Evolutionary conservation across 2,329 filamentous ascomycete species (phyloP).

Genomic region (Xylaria sp.): DNA sequence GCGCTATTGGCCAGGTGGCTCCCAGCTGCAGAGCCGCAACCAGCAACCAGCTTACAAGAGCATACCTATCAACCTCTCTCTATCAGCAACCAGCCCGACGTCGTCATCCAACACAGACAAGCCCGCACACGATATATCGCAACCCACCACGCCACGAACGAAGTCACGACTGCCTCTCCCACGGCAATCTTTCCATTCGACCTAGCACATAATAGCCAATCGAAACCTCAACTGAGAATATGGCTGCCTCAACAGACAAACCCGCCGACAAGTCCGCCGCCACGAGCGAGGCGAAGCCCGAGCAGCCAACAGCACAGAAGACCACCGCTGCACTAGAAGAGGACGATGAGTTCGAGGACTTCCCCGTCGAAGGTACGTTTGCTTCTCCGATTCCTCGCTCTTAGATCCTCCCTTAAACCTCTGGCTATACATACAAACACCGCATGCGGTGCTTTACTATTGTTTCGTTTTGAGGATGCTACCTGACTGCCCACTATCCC

Average conservation of each 20-base stretch:
- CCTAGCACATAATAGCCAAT: not conserved
- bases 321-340: conserved; percentile 81
- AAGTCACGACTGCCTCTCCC: not conserved
- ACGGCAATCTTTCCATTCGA: not conserved
- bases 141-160: not conserved
- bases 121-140: not conserved
- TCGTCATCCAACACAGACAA: conserved; percentile 26
- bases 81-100: conserved; percentile 21
- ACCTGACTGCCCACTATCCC: not conserved
- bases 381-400: not conserved
- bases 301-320: conserved; percentile 68
- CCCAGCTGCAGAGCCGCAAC: conserved; percentile 29
- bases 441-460: not conserved
- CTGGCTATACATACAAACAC: not conserved
- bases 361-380: conserved; percentile 89
- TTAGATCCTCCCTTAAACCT: not conserved
- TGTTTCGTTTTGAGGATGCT: not conserved
- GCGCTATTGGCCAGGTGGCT: conserved; percentile 12
- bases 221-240: conserved; percentile 27
- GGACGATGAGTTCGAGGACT: conserved; percentile 99
- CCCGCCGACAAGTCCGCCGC: conserved; percentile 54
- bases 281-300: conserved; percentile 57
- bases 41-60: conserved; percentile 8
- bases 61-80: not conserved
- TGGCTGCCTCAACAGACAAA: conserved; percentile 45